Conservation (phyloP, 345 rosid species). For the Atalantia buxifolia region DNA sequence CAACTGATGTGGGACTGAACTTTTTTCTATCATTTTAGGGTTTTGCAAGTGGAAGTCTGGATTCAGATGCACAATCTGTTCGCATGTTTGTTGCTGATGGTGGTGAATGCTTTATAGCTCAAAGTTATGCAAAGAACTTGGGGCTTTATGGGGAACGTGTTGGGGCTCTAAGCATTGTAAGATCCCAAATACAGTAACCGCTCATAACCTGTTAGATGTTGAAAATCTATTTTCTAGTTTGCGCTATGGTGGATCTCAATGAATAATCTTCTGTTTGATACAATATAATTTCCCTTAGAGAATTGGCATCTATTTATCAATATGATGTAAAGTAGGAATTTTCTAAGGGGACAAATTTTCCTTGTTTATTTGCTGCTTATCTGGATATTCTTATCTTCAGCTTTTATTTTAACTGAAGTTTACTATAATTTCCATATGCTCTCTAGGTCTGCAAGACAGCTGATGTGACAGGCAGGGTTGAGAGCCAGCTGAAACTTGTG, state of each 20-base stretch:
- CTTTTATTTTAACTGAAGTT: not conserved
- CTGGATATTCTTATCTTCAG: not conserved
- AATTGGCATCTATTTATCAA: not conserved
- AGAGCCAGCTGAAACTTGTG: conserved; percentile 86
- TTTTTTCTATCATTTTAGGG: conserved; percentile 40
- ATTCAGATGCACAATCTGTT: conserved; percentile 70
- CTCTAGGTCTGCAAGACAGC: conserved; percentile 80
- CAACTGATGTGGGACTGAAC: not conserved
- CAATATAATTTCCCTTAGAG: not conserved
- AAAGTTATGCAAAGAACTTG: conserved; percentile 93
- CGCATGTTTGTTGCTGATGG: conserved; percentile 89
- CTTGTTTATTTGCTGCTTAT: not conserved
- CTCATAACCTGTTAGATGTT: not conserved
- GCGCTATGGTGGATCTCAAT: not conserved
- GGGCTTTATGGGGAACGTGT: conserved; percentile 95
- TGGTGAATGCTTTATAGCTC: conserved; percentile 81
- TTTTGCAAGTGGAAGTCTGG: conserved; percentile 87
- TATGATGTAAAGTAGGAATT: not conserved
- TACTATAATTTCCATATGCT: not conserved
- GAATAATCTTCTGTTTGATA: not conserved
- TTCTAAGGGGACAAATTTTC: not conserved
- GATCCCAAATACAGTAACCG: conserved; percentile 13
- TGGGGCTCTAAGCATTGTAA: conserved; percentile 96
- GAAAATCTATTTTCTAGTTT: not conserved
- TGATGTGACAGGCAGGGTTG: conserved; percentile 71